Percentiles rank a stretch among this genome's conserved stretches.
Conservation (phyloP, 2,329 filamentous ascomycete genomes). For the Sclerotinia trifoliorum region DNA sequence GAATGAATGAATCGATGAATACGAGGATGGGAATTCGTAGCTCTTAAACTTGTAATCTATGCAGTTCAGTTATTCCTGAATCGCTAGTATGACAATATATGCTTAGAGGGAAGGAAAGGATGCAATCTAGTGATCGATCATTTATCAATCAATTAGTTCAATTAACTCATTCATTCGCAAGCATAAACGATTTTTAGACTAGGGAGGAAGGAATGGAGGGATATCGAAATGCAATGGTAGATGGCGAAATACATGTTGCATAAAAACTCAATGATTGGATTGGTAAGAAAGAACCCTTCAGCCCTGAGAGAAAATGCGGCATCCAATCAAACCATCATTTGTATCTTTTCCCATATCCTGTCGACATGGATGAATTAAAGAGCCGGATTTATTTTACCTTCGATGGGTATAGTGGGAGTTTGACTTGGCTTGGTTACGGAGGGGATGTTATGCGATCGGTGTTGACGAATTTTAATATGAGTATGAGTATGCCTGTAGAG, state of each 20-base stretch:
- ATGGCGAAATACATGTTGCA: conserved; percentile 10
- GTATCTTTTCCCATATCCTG: neutral
- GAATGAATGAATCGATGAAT: neutral
- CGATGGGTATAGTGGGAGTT: neutral
- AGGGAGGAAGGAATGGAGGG: too few relatives aligned
- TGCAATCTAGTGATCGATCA: neutral
- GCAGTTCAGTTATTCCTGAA: neutral
- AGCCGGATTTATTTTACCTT: neutral
- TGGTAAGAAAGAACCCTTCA: neutral
- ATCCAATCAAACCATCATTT: neutral
- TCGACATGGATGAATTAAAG: neutral
- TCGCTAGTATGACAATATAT: neutral
- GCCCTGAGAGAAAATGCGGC: neutral
- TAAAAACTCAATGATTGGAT: neutral
- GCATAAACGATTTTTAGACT: neutral
- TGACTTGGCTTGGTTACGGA: neutral
- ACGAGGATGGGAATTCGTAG: neutral
- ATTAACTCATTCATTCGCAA: too few relatives aligned
- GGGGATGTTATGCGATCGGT: neutral
- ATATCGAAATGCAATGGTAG: neutral
- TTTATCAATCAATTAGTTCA: neutral
- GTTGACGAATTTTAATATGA: neutral
- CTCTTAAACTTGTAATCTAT: too few relatives aligned
- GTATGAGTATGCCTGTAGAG: too few relatives aligned
- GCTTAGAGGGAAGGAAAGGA: neutral